Conservation (phyloP, 2,329 filamentous ascomycete genomes). For the Cytospora paraplurivora region DNA sequence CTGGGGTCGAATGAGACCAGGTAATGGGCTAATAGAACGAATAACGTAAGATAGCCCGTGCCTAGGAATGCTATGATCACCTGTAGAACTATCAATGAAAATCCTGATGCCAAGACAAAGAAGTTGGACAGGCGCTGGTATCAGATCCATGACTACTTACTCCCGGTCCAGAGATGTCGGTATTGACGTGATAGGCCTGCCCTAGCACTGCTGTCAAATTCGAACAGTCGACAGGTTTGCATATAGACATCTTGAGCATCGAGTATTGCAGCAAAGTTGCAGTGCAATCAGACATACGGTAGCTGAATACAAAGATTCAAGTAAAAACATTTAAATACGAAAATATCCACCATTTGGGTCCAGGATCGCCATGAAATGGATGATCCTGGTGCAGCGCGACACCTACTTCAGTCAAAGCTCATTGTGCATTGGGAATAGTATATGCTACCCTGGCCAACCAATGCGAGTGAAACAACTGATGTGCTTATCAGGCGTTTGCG, state of each 20-base stretch:
- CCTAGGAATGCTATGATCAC: neutral
- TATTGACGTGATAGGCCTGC: neutral
- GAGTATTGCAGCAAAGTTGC: neutral
- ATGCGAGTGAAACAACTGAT: too few species aligned
- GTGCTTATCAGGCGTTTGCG: too few species aligned
- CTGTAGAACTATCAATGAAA: neutral
- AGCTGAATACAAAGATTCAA: too few species aligned
- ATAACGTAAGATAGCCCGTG: neutral
- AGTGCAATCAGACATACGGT: neutral
- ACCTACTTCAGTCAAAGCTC: too few species aligned
- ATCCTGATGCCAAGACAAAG: too few species aligned
- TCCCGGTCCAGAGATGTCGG: neutral
- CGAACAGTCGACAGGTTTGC: neutral
- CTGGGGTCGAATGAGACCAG: neutral
- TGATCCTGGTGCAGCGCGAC: too few species aligned
- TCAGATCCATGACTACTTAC: neutral
- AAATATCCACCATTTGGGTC: too few species aligned
- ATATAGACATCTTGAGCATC: neutral
- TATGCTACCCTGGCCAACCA: too few species aligned
- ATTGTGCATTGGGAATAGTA: too few species aligned
- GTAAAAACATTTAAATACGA: too few species aligned
- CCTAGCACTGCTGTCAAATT: neutral
- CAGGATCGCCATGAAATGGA: too few species aligned
- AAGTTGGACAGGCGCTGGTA: neutral
- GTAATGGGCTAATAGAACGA: neutral